Percentiles rank a stretch among this genome's conserved stretches.
Evolutionary conservation across 805 yeast species (phyloP).

Genomic region (Candida verbasci): DNA sequence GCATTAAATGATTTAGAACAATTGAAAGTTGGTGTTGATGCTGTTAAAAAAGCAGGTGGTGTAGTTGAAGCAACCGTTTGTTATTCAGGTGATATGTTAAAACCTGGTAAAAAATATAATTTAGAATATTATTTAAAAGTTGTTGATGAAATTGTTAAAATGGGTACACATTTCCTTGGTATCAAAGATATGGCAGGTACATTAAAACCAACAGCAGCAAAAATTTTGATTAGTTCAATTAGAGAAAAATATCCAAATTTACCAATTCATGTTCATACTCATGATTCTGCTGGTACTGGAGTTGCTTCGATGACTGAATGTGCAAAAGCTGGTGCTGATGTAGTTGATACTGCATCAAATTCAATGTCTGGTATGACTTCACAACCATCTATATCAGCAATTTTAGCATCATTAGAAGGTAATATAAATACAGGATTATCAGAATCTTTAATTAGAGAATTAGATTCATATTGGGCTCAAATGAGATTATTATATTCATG

Average conservation of each 20-base stretch:
- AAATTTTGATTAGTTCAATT: constrained; percentile 68
- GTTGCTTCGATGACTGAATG: constrained; percentile 94
- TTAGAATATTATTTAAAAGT: constrained; percentile 81
- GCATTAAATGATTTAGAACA: constrained; percentile 96
- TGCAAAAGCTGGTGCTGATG: constrained; percentile 96
- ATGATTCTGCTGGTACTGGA: constrained; percentile 99
- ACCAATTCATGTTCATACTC: constrained; percentile 98
- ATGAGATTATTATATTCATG: constrained; percentile 95
- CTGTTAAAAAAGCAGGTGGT: constrained; percentile 97
- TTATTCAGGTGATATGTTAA: constrained; percentile 98
- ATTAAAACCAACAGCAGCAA: constrained; percentile 92
- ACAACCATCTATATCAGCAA: constrained; percentile 93
- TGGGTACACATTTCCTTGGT: constrained; percentile 97
- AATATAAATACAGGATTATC: constrained; percentile 71
- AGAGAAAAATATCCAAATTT: constrained; percentile 86
- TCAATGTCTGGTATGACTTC: constrained; percentile 98
- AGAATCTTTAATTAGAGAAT: constrained; percentile 64
- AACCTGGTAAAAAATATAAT: constrained; percentile 93
- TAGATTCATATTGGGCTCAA: constrained; percentile 98
- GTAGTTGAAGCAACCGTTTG: constrained; percentile 98
- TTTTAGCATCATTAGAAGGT: constrained; percentile 89
- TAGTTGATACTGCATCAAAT: constrained; percentile 95
- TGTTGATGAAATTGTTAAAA: constrained; percentile 75
- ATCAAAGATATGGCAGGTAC: constrained; percentile 99
- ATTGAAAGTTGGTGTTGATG: constrained; percentile 94